These are phyloP conservation scores for Dendryphion nanum DNA, from an alignment of 2,329 filamentous ascomycete species.

Conservation along the genomic window DNA sequence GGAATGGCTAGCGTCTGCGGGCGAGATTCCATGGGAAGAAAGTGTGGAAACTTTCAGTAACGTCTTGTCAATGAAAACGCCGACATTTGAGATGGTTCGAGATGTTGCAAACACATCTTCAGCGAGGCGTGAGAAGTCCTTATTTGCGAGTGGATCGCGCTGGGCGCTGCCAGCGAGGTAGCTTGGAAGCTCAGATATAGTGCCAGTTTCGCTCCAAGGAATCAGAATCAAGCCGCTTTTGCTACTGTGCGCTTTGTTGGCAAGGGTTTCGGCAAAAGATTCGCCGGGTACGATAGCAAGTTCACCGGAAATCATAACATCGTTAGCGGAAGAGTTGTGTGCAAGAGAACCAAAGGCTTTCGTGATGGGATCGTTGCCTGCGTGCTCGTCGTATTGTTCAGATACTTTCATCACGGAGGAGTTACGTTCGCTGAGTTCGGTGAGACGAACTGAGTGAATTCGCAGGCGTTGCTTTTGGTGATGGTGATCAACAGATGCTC, in stretches of 20 bases:
- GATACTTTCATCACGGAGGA: slow-evolving; percentile 95
- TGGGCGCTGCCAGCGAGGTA: background rate
- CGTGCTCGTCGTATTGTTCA: slow-evolving; percentile 71
- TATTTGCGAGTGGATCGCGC: background rate
- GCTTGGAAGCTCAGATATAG: slow-evolving; percentile 61
- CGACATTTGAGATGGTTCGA: background rate
- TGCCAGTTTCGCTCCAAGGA: slow-evolving; percentile 85
- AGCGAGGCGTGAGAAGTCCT: background rate
- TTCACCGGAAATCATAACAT: slow-evolving; percentile 58
- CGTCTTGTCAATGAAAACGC: background rate
- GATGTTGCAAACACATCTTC: background rate
- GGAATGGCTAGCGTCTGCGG: background rate
- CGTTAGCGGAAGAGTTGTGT: slow-evolving; percentile 42
- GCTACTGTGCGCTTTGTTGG: slow-evolving; percentile 57
- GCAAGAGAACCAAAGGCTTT: slow-evolving; percentile 90
- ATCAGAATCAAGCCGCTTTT: slow-evolving; percentile 70
- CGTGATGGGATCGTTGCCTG: slow-evolving; percentile 71
- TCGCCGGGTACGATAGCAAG: slow-evolving; percentile 76
- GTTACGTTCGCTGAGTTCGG: slow-evolving; percentile 86
- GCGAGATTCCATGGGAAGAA: background rate
- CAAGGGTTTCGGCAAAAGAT: slow-evolving; percentile 76
- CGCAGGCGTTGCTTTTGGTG: slow-evolving; percentile 53
- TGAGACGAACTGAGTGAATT: slow-evolving; percentile 79
- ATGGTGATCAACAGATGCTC: too few species aligned
- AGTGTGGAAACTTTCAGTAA: background rate